phyloP scores from a whole-genome alignment of 768 basidiomycete genomes.

The Pseudohyphozyma bogoriensis region DNA sequence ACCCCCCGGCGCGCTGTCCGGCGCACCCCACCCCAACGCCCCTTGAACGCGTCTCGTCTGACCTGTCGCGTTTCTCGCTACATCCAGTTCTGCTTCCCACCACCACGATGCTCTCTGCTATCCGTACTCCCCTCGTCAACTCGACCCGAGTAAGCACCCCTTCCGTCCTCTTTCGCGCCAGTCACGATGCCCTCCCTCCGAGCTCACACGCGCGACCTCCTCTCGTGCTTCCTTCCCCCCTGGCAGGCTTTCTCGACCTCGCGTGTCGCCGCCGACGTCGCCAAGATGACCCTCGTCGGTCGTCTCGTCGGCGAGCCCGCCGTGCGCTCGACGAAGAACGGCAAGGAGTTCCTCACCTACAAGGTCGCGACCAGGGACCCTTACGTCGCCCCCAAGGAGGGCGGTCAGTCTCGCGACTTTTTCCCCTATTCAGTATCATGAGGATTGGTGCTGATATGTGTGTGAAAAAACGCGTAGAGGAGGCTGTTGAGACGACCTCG shows the following conservation, averaged over 20 bases:
- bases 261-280: conserved; percentile 37
- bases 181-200: background rate
- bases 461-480: too few species aligned
- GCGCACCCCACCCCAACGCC: too few species aligned
- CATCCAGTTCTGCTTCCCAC: too few species aligned
- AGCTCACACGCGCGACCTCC: background rate
- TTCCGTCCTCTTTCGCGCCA: background rate
- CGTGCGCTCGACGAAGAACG: conserved; percentile 54
- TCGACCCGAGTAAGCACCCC: too few species aligned
- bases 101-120: background rate
- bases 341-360: conserved; percentile 77
- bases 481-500: conserved; percentile 49
- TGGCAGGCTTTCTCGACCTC: conserved; percentile 25
- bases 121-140: background rate
- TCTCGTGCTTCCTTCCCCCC: background rate
- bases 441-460: too few species aligned
- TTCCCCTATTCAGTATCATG: background rate
- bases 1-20: too few species aligned
- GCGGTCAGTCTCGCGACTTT: conserved; percentile 11
- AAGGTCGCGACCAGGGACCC: conserved; percentile 59
- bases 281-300: conserved; percentile 69
- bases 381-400: conserved; percentile 13
- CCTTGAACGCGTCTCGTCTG: too few species aligned
- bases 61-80: too few species aligned
- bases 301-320: conserved; percentile 63